These are phyloP conservation scores for Solanum tacnaense DNA, from an alignment of 257 asterid genomes.

Conservation along the genomic window DNA sequence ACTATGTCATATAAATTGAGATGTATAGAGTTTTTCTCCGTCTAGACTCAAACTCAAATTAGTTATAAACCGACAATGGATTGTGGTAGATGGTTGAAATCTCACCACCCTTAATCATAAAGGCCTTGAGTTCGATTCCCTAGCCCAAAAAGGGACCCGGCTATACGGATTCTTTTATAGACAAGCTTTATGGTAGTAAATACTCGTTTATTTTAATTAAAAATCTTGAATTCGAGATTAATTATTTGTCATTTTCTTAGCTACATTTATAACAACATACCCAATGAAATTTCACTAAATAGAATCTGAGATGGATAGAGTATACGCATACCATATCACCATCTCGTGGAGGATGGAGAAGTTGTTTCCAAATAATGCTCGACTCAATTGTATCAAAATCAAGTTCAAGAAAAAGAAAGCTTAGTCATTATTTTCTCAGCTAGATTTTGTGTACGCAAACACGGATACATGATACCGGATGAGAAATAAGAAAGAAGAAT, in stretches of 20 bases:
- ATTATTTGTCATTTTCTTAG: not conserved
- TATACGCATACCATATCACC: not conserved
- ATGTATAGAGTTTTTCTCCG: accelerated
- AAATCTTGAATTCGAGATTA: not conserved
- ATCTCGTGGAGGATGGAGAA: accelerated
- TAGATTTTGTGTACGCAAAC: not conserved
- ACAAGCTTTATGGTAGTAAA: not conserved
- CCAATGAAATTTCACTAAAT: accelerated
- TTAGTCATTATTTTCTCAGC: no score
- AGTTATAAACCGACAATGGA: not conserved
- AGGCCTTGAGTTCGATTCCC: not conserved
- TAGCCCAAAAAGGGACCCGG: not conserved
- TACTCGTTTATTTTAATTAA: no score
- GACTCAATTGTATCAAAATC: not conserved
- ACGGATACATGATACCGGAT: not conserved
- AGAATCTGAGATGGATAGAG: accelerated
- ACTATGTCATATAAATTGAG: no score
- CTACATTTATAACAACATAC: no score
- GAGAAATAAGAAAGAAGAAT: not conserved
- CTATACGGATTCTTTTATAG: not conserved
- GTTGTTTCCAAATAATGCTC: no score
- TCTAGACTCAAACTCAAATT: no score
- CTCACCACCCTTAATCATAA: not conserved
- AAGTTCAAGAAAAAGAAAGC: no score
- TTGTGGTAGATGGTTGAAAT: not conserved